Evolutionary conservation across 179 eudicot species (phyloP).

Genomic region (Gypsophila paniculata): DNA sequence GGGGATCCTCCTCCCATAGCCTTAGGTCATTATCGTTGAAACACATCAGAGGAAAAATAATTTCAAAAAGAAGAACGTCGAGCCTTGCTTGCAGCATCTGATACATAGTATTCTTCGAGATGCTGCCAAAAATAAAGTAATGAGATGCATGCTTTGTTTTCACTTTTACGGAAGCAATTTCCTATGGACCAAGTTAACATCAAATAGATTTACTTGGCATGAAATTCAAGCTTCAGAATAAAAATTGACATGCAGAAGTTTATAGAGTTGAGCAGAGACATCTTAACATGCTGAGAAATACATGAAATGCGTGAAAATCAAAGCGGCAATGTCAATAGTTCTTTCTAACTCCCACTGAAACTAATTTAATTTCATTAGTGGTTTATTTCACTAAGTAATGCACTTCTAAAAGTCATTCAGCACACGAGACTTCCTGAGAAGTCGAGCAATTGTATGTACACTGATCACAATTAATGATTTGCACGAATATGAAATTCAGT

Average conservation of each 20-base stretch:
- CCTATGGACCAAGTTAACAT: not conserved
- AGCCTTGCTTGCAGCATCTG: constrained; percentile 77
- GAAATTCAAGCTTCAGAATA: not conserved
- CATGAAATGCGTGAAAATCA: too few species aligned
- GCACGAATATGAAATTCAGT: not conserved
- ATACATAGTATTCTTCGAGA: constrained; percentile 86
- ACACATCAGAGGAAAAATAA: constrained; percentile 96
- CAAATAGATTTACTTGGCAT: not conserved
- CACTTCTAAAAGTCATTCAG: not conserved
- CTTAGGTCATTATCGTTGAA: constrained; percentile 87
- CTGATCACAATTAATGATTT: too few species aligned
- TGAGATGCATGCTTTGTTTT: not conserved
- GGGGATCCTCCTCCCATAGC: constrained; percentile 99
- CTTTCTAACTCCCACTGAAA: too few species aligned
- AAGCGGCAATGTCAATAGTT: too few species aligned
- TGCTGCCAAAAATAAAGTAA: constrained; percentile 41
- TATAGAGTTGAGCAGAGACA: too few species aligned
- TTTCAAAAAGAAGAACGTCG: constrained; percentile 87
- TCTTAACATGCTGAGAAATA: too few species aligned
- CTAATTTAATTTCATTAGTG: not conserved
- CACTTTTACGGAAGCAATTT: not conserved
- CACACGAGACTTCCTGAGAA: not conserved
- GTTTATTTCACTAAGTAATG: not conserved
- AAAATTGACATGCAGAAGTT: not conserved
- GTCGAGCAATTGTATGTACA: not conserved